Conservation (phyloP, 345 rosid genomes). For the Mercurialis annua region DNA sequence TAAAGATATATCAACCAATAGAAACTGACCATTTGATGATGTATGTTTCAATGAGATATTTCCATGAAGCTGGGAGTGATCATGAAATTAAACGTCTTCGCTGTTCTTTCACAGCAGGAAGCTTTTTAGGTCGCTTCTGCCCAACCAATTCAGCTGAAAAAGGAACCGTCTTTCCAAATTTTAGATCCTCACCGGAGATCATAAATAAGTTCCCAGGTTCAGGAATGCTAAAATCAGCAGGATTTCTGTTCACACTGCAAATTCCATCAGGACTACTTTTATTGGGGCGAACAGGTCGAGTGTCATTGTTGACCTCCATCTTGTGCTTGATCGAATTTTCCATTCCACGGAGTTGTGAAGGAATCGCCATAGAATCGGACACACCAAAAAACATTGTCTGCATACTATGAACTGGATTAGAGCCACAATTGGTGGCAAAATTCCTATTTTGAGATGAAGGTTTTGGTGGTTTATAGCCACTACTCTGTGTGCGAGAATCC, state of each 20-base stretch:
- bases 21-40: background rate
- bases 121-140: constrained; percentile 49
- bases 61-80: constrained; percentile 3
- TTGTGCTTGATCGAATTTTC: constrained; percentile 40
- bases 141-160: constrained; percentile 23
- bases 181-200: constrained; percentile 55
- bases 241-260: constrained; percentile 75
- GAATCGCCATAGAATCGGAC: constrained; percentile 40
- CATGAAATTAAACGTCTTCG: constrained; percentile 18
- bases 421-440: constrained; percentile 39
- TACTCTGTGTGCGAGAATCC: constrained; percentile 32
- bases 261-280: constrained; percentile 35
- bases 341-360: constrained; percentile 33
- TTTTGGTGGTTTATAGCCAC: constrained; percentile 33
- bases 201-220: constrained; percentile 65
- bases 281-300: constrained; percentile 25
- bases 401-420: constrained; percentile 40
- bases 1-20: background rate
- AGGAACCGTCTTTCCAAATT: constrained; percentile 29
- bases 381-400: constrained; percentile 40
- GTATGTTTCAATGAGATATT: constrained; percentile 20
- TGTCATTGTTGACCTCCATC: constrained; percentile 26
- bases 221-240: constrained; percentile 82
- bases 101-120: constrained; percentile 27
- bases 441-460: constrained; percentile 24